Evolutionary conservation across 768 basidiomycete genomes (phyloP), one percentile per base, ranked within the genome.

Genomic region (Tubosaeta brunneosetosa): DNA sequence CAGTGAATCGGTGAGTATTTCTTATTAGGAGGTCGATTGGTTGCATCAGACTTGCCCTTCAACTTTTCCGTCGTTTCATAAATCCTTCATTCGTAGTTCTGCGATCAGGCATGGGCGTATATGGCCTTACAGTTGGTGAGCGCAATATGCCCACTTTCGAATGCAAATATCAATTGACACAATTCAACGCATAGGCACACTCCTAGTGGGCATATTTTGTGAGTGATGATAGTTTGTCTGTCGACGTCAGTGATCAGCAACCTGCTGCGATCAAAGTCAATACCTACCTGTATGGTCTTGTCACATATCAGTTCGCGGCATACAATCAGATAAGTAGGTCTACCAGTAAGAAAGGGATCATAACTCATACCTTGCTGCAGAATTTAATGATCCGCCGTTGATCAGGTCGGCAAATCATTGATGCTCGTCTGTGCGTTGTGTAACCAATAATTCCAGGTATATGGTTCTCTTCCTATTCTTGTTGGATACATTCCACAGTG

Each of bases 171-270:
- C 27, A 4, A 43, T n/a, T 46, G 17, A 52, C 13, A 1, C 4
- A 29, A 40, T 47, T 10, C 16, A 38, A 32, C 38, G n/a, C 4
- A 16, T 32, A 65, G 62, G 60, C 19, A 51, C 56, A 9, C 55
- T 61, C 27, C 38, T 64, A 1, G 14, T 64, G 7, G 60, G 60
- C 14, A 52, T 64, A 53, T 56, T 61, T 17, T 54, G 63, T 65
- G 47, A 40, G 63, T 59, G 25, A 22, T 17, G 4, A 13, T n/a
- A 22, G 25, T 41, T 33, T 13, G n/a, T 14, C 43, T 17, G 3
- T 27, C 2, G 1, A 32, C 2, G 2, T 36, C 0, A 8, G 12
- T 53, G 44, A 29, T 8, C 27, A 8, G 27, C 27, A 29, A 59
- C 8, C 3, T 1, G 17, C 27, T 14, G 3, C 19, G 8, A 44